These are phyloP conservation scores for Cercospora janseana DNA, from an alignment of 2,329 filamentous ascomycete species.

Conservation along the genomic window DNA sequence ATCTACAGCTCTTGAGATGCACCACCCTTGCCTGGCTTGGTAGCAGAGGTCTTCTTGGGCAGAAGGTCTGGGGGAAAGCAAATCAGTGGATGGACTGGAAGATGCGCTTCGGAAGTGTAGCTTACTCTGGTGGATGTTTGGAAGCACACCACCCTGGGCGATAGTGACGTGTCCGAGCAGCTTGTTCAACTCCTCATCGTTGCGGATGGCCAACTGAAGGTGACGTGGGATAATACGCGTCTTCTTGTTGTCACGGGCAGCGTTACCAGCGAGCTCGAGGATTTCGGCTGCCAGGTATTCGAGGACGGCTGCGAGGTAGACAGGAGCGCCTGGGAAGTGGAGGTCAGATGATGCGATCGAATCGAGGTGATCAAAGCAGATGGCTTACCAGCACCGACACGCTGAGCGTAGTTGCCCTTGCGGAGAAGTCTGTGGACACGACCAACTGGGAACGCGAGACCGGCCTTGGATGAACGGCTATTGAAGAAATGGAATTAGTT, in stretches of 20 bases:
- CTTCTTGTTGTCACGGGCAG: conserved; percentile 98
- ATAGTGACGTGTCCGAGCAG: conserved; percentile 94
- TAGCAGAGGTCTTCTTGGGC: conserved; percentile 84
- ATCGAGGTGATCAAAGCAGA: conserved; percentile 12
- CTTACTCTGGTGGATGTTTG: conserved; percentile 96
- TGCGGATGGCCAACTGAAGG: conserved; percentile 94
- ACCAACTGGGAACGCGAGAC: conserved; percentile 97
- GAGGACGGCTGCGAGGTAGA: conserved; percentile 90
- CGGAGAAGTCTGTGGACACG: conserved; percentile 98
- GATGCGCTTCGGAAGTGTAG: conserved; percentile 16
- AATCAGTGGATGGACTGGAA: conserved; percentile 41
- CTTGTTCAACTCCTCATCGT: conserved; percentile 99
- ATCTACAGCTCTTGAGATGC: conserved; percentile 90
- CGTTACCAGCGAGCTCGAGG: conserved; percentile 95
- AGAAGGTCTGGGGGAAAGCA: conserved; percentile 70
- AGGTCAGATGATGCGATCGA: conserved; percentile 22
- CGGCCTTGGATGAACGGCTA: conserved; percentile 98
- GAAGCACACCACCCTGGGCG: conserved; percentile 92
- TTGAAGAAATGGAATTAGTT: conserved; percentile 43
- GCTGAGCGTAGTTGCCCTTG: conserved; percentile 99
- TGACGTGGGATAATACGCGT: conserved; percentile 99
- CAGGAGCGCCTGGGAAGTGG: conserved; percentile 25
- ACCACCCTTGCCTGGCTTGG: conserved; percentile 83
- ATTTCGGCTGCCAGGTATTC: conserved; percentile 98
- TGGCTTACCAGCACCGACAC: conserved; percentile 84